Evolutionary conservation across 768 basidiomycete genomes (phyloP), one percentile per base, ranked within the genome.

Genomic region (Boletus rubropictus): DNA sequence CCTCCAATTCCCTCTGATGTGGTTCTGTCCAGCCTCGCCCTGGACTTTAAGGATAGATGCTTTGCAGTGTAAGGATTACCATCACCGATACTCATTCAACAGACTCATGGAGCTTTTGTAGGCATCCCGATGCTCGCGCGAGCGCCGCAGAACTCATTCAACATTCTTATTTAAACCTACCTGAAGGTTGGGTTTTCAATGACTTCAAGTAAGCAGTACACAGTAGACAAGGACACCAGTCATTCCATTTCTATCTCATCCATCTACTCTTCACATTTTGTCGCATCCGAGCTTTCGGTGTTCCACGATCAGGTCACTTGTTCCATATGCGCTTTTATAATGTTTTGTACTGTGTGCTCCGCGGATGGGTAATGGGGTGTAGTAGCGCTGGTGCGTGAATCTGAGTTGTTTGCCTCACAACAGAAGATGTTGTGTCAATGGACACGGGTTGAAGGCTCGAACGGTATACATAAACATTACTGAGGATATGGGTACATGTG

Each of bases 1-100:
- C 96, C 96, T 8, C 94, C 95, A 4, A 78, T 99, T 5, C 96
- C 95, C 3, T 77, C 83, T 15, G 87, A 89, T 46, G 80, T 97
- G 40, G 69, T 76, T 3, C 68, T 98, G 42, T 84, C 88, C 17
- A 70, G 77, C 21, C 74, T 83, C 40, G 94, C 87, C 9, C 77
- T 86, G 52, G 87, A 95, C 62, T 96, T 99, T 68, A 77, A 95
- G 56, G 73, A 74, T 42, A 82, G 81, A 60, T 97, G 96, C 67
- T 92, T 98, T 61, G 86, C 89, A 4, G 83, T 90, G 90, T 90
- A 62, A 56, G 86, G 67, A 38, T 21, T 28, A 25, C 25, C 36
- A n/a, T 32, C 21, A 9, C 24, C 17, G 14, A 28, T 18, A 28
- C 8, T 20, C 5, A 3, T 41, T 33, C 22, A 47, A 25, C 18